Evolutionary conservation across 2,329 filamentous ascomycete species (phyloP), one percentile per base, ranked within the genome.

Genomic region (Orbilia ellipsospora): DNA sequence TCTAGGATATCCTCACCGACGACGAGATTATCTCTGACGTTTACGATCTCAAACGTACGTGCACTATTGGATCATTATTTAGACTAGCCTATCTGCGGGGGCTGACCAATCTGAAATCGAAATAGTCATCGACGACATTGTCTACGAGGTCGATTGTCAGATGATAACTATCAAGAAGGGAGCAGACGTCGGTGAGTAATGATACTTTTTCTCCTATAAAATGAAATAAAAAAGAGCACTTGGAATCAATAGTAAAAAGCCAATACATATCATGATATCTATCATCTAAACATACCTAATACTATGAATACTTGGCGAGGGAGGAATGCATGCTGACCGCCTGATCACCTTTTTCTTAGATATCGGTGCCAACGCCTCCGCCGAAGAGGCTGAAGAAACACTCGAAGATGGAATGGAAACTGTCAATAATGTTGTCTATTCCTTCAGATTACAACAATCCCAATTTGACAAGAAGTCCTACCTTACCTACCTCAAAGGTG

Each of bases 21-120:
- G 94, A 97, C 86, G 95, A 99, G 90, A 88, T 99, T 84, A 90
- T 98, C 89, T 96, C 95, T 82, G 94, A 98, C 86, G 95, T 92
- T 4, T 18, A 48, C 80, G 97, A 90, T 86, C 87, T 93, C 80
- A 84, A 96, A 82, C 93, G 92, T 51, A 42, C 40, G 16, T n/a
- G 28, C 50, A 48, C 7, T 23, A 23, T 23, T 15, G 10, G 8
- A 0, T n/a, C 15, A 12, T 8, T 20, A 28, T 20, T 15, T 8
- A n/a, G 10, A 2, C 42, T 5, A 42, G 40, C 16, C 48, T 26
- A 8, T 13, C 23, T 7, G 16, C 50, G 18, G 16, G 16, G 20
- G 18, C 56, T 55, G 50, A 74, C 28, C 15, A 15, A 12, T 12
- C 50, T 15, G 26, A 13, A 10, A 4, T 20, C 42, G 12, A 13